A percentile compares a stretch with the other conserved stretches of the same genome.
These are phyloP conservation scores for Afroboletus lepidellus DNA, from an alignment of 1,284 basidiomycete species.

Conservation along the genomic window DNA sequence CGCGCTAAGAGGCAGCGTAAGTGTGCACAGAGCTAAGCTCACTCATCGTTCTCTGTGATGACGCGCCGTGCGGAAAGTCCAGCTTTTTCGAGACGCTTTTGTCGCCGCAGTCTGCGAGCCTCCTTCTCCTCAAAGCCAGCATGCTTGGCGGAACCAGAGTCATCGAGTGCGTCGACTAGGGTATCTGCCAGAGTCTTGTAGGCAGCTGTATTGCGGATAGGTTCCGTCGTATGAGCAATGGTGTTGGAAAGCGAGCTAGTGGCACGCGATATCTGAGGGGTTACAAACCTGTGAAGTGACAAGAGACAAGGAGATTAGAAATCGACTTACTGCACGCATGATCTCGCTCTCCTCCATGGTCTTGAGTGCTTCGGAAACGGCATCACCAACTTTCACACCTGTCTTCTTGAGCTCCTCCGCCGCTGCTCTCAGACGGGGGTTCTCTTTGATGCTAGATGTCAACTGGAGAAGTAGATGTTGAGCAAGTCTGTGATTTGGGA, in stretches of 20 bases:
- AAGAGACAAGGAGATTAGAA: background rate
- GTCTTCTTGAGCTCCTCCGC: constrained; percentile 88
- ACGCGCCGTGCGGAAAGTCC: constrained; percentile 65
- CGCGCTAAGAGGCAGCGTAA: background rate
- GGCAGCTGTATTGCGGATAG: constrained; percentile 91
- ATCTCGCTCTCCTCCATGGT: constrained; percentile 94
- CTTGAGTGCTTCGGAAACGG: constrained; percentile 86
- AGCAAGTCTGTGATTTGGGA: constrained; percentile 2
- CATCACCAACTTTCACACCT: constrained; percentile 92
- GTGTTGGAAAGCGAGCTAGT: constrained; percentile 77
- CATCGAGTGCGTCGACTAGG: constrained; percentile 90
- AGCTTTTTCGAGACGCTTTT: constrained; percentile 77
- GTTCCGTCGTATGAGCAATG: constrained; percentile 84
- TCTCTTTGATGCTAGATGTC: constrained; percentile 94
- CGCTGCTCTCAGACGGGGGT: constrained; percentile 86
- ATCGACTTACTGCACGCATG: constrained; percentile 70
- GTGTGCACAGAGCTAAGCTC: constrained; percentile 35
- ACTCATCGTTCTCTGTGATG: constrained; percentile 78
- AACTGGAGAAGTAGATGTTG: constrained; percentile 48
- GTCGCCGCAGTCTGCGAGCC: constrained; percentile 72
- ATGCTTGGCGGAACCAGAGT: constrained; percentile 88
- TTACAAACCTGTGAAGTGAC: background rate
- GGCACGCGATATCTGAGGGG: constrained; percentile 68
- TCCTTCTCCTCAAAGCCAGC: constrained; percentile 95
- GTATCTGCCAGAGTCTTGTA: constrained; percentile 93